These are phyloP conservation scores for Eimeria mitis DNA, from an alignment of 169 alveolate species.

Conservation along the genomic window DNA sequence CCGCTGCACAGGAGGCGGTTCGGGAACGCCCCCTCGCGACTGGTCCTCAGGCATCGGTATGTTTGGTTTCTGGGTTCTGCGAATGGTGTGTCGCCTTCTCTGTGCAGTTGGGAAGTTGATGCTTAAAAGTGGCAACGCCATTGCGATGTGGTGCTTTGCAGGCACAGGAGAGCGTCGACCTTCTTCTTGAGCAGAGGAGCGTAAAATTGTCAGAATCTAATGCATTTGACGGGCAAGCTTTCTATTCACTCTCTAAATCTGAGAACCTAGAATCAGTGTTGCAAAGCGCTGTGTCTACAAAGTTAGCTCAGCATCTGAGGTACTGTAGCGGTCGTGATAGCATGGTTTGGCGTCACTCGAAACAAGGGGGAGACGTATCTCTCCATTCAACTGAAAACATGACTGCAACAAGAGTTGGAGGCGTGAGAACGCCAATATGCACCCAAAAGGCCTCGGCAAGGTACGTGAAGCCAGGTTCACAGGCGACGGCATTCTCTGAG, in stretches of 20 bases:
- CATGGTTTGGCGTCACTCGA: background rate
- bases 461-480: background rate
- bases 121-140: background rate
- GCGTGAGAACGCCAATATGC: background rate
- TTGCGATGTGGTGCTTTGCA: background rate
- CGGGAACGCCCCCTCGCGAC: background rate
- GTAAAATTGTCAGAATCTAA: background rate
- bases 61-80: background rate
- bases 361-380: background rate
- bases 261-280: slow-evolving; percentile 6
- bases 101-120: background rate
- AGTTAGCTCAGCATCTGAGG: background rate
- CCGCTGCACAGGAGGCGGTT: background rate
- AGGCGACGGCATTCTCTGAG: background rate
- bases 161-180: background rate
- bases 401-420: background rate
- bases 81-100: background rate
- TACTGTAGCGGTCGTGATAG: background rate
- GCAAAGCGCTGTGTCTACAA: slow-evolving; percentile 21
- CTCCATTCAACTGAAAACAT: background rate
- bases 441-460: background rate
- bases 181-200: background rate
- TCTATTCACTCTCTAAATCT: background rate
- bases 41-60: background rate
- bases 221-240: background rate